Percentiles rank a stretch among this genome's conserved stretches.
These are phyloP conservation scores for Infundibulicybe gibba DNA, from an alignment of 768 basidiomycete genomes.

Conservation along the genomic window DNA sequence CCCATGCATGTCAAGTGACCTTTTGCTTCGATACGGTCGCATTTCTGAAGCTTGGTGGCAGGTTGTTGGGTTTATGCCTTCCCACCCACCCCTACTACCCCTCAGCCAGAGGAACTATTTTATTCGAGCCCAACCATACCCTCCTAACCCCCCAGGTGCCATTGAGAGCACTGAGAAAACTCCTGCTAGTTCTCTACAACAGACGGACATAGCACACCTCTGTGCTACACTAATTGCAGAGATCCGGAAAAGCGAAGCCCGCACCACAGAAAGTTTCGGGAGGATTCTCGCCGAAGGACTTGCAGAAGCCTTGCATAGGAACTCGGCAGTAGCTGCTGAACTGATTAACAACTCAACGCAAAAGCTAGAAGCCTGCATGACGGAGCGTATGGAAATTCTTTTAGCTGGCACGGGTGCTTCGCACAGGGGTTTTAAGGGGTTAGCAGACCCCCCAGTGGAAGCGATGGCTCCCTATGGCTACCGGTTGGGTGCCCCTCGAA, in stretches of 20 bases:
- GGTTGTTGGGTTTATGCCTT: conserved; percentile 8
- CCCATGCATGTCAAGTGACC: too few relatives aligned
- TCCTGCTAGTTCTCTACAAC: not conserved
- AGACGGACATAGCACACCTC: not conserved
- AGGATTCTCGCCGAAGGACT: not conserved
- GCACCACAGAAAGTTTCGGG: not conserved
- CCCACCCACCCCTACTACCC: conserved; percentile 10
- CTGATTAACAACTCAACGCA: too few relatives aligned
- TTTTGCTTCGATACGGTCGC: too few relatives aligned
- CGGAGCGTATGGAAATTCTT: too few relatives aligned
- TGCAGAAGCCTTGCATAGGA: not conserved
- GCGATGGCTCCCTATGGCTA: too few relatives aligned
- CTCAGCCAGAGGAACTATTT: not conserved
- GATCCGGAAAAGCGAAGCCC: not conserved
- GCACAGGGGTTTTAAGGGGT: too few relatives aligned
- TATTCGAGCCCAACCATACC: not conserved
- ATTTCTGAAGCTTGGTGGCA: conserved; percentile 16
- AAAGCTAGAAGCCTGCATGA: not conserved
- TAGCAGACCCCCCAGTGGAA: not conserved
- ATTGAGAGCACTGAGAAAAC: too few relatives aligned
- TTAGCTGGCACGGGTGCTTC: too few relatives aligned
- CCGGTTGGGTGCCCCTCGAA: too few relatives aligned
- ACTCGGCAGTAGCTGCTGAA: too few relatives aligned
- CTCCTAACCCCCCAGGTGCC: not conserved
- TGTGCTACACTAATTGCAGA: not conserved